Percentiles rank a stretch among this genome's conserved stretches.
Conservation (phyloP, 1,284 basidiomycete genomes). For the Cronartium quercuum region DNA sequence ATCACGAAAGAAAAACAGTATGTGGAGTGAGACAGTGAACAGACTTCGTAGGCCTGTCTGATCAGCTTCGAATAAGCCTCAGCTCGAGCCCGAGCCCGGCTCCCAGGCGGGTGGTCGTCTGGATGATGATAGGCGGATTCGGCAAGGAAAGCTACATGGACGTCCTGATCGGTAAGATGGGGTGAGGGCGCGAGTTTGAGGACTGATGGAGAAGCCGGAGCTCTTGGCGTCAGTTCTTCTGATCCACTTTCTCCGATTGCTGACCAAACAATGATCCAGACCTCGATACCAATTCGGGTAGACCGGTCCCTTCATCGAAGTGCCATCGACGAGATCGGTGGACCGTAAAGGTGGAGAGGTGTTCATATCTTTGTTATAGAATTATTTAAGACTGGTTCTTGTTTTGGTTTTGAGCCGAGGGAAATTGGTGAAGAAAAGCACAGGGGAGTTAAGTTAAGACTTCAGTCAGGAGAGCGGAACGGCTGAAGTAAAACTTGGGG, state of each 20-base stretch:
- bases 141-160: background rate
- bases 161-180: background rate
- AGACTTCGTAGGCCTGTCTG: background rate
- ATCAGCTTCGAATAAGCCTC: background rate
- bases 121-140: background rate
- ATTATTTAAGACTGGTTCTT: background rate
- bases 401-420: background rate
- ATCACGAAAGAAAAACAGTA: background rate
- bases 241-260: background rate
- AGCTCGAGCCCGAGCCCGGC: background rate
- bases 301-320: background rate
- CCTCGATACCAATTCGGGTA: constrained; percentile 1
- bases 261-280: background rate
- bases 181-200: background rate
- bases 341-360: background rate
- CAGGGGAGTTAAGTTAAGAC: background rate
- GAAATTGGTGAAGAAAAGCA: background rate
- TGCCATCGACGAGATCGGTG: no score
- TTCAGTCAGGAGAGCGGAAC: background rate
- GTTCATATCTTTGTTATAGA: background rate
- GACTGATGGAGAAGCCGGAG: background rate
- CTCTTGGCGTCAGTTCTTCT: no score
- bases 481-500: background rate
- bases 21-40: background rate
- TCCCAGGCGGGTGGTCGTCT: background rate